Base-by-base conservation (phyloP, 1,284 basidiomycete genomes). In the Xerocomus cyaneibrunnescens region DNA sequence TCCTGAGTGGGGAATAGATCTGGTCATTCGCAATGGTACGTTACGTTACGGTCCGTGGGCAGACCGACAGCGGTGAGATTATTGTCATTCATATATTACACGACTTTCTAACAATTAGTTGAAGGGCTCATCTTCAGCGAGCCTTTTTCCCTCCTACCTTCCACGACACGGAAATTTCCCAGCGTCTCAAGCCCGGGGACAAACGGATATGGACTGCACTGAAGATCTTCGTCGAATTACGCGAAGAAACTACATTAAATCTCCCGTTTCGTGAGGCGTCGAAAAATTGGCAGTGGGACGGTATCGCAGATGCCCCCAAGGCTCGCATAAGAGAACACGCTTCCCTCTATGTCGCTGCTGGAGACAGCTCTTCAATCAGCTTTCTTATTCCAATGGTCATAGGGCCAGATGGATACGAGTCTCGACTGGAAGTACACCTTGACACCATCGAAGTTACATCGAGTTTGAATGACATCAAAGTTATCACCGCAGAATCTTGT, bases 41-140 rank as follows among this genome's bases (percentile, higher is more conserved):
- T 60, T 96, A 37, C 82, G 84, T 30, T 97, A 97, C 65, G 94
- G 94, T 0, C 94, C 94, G 5, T 98, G 94, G 94, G 85, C 92
- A 19, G 94, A 98, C 71, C 79, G 93, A 25, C 94, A 95, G 70
- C 77, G 92, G 87, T 85, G 64, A 55, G 72, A 55, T 19, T n/a
- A 23, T 36, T 32, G 31, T 40, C 30, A 30, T 28, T 27, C 27
- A 16, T 3, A 25, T 9, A 36, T 38, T 14, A 28, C 16, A 6
- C 0, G 14, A 3, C 25, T 13, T 31, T 25, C 44, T 62, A 8
- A 64, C 19, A 22, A 25, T 22, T 19, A 25, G 22, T 45, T 37
- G 6, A 57, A 92, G 92, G 41, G 81, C 76, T 16, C 81, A 90
- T 48, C 70, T 97, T 22, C 92, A 95, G 65, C 79, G 78, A 44